phyloP scores from a whole-genome alignment of 257 asterid genomes.

The Striga asiatica region DNA sequence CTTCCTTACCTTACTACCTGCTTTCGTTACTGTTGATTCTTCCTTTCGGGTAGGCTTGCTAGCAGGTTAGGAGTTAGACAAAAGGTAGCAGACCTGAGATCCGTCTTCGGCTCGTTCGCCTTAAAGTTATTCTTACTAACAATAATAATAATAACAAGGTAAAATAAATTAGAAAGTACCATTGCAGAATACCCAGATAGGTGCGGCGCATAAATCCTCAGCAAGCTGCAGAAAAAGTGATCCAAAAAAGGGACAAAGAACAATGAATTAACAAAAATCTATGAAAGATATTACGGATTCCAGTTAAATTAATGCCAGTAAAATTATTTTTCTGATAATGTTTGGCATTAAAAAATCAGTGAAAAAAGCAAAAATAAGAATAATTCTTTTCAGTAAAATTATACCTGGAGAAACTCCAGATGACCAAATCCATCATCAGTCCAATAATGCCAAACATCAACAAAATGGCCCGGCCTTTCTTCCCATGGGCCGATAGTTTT shows the following conservation, averaged over 20 bases:
- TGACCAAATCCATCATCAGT: constrained; percentile 96
- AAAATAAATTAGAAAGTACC: constrained; percentile 37
- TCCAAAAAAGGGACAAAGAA: neutral
- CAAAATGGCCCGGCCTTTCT: constrained; percentile 88
- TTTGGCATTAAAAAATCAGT: too few species aligned
- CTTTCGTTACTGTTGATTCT: too few species aligned
- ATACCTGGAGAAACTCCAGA: constrained; percentile 79
- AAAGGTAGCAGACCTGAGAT: too few species aligned
- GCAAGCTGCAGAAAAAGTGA: constrained; percentile 58
- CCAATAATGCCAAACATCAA: constrained; percentile 95
- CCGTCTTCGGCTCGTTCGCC: too few species aligned
- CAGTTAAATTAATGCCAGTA: too few species aligned
- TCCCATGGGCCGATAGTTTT: constrained; percentile 85
- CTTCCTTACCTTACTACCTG: too few species aligned
- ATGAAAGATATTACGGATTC: too few species aligned
- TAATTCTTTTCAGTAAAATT: neutral
- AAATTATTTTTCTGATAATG: too few species aligned
- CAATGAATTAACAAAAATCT: too few species aligned
- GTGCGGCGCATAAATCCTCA: constrained; percentile 79
- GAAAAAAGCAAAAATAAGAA: neutral
- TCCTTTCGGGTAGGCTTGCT: too few species aligned
- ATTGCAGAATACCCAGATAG: constrained; percentile 94
- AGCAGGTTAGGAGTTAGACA: too few species aligned
- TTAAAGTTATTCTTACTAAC: too few species aligned
- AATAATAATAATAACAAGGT: neutral